A percentile compares a stretch with the other conserved stretches of the same genome.
These are phyloP conservation scores for Sesbania bispinosa DNA, from an alignment of 306 rosid genomes.

Conservation along the genomic window DNA sequence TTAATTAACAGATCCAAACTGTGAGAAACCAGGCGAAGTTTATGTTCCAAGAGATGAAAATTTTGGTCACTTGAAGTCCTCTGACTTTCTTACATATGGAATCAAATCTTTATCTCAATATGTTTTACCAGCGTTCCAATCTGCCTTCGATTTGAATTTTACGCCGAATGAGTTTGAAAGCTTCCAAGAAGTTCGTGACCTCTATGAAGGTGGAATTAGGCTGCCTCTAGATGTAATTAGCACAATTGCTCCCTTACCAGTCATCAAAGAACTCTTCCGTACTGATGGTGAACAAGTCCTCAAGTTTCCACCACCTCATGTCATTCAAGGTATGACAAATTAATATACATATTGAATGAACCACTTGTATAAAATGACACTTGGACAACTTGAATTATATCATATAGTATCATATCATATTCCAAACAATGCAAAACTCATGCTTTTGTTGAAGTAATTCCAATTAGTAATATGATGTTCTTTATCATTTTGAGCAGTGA, in stretches of 20 bases:
- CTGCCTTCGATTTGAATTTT: constrained; percentile 32
- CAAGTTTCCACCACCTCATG: constrained; percentile 57
- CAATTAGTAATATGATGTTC: neutral
- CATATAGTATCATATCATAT: no score
- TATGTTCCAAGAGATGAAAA: constrained; percentile 91
- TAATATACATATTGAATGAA: neutral
- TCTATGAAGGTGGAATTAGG: constrained; percentile 63
- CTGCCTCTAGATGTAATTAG: constrained; percentile 44
- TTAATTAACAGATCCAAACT: constrained; percentile 42
- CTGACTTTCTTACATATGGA: constrained; percentile 58
- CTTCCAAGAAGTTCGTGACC: constrained; percentile 57
- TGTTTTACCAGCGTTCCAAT: constrained; percentile 48
- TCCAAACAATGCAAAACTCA: neutral
- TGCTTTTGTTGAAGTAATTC: neutral
- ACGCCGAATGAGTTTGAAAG: constrained; percentile 53
- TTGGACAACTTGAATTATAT: neutral
- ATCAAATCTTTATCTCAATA: constrained; percentile 57
- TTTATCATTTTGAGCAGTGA: constrained; percentile 38
- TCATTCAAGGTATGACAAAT: constrained; percentile 48
- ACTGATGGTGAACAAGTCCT: constrained; percentile 64
- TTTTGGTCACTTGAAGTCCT: constrained; percentile 69
- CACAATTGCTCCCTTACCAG: constrained; percentile 44
- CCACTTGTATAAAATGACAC: neutral
- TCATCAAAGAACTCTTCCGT: constrained; percentile 62
- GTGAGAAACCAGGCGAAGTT: constrained; percentile 56